Base-by-base conservation (phyloP, 2,329 filamentous ascomycete species). In the Sporothrix phasma region DNA sequence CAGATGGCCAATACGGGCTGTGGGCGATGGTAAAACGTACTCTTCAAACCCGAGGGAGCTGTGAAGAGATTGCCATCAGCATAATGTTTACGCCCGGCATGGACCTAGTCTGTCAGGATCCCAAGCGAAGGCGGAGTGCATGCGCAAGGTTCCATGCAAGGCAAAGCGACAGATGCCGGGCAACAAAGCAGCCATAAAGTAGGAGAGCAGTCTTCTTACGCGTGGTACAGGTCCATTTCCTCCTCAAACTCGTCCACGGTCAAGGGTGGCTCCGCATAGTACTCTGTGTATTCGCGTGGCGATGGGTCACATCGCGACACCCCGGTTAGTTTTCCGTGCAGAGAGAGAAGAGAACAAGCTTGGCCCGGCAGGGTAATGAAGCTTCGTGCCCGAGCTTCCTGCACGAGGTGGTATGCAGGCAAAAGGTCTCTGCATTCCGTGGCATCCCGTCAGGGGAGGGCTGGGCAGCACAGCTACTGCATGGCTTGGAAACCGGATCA, bases 261-360 rank as follows among this genome's bases (percentile, higher is more conserved):
- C 66, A 95, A 76, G 0, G 92, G 92, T 0, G 87, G 81, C 73
- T 97, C 93, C 13, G 88, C 86, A 72, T 84, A 94, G 73, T 85
- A 90, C 67, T 92, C 87, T 83, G 64, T 24, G 53, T 29, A 22
- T 13, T 15, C 24, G 13, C 19, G 17, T 24, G 34, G 22, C 24
- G 19, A 8, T 3, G 5, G 5, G 19, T 46, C 24, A 26, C 8
- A 31, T n/a, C 22, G 24, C 29, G n/a, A 3, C n/a, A 17, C 41
- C 19, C 41, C 17, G 17, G 24, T 63, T 22, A 47, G 41, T 43
- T 8, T 26, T 3, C 5, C 31, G 56, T 19, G 15, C 13, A 17
- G 6, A 37, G 29, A 15, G 34, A 13, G 13, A 54, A 45, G 26
- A n/a, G n/a, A n/a, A n/a, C n/a, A n/a, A n/a, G n/a, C 37, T 45